These are phyloP conservation scores for Alternaria solani DNA, from an alignment of 2,329 filamentous ascomycete species.

Conservation along the genomic window DNA sequence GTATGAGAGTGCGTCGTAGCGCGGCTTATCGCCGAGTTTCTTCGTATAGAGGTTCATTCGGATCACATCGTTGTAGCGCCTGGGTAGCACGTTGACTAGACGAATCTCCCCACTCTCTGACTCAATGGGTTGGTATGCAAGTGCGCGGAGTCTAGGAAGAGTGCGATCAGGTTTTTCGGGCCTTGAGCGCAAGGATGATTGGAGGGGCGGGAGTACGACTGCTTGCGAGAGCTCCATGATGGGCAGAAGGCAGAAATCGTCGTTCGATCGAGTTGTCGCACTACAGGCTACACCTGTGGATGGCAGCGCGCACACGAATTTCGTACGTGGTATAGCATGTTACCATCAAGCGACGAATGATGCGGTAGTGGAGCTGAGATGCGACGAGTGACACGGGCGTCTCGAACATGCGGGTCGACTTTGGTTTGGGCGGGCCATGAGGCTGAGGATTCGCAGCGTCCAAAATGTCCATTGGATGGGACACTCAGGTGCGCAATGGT, in stretches of 20 bases:
- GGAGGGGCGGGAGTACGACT: too few species aligned
- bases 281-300: neutral
- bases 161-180: too few species aligned
- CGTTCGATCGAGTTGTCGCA: neutral
- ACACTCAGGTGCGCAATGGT: neutral
- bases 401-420: neutral
- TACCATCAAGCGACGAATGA: neutral
- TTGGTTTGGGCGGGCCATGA: neutral
- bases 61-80: too few species aligned
- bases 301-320: fast-evolving
- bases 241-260: neutral
- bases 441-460: neutral
- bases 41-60: too few species aligned
- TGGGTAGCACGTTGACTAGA: too few species aligned
- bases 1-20: too few species aligned
- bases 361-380: neutral
- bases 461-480: neutral
- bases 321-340: fast-evolving
- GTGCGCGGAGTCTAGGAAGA: too few species aligned
- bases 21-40: too few species aligned
- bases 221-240: neutral
- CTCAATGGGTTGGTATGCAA: too few species aligned
- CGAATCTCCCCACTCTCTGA: too few species aligned
- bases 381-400: too few species aligned
- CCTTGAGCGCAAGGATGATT: too few species aligned